Evolutionary conservation across 2,329 filamentous ascomycete species (phyloP), one percentile per base, ranked within the genome.

Genomic region (Claviceps spartinae): DNA sequence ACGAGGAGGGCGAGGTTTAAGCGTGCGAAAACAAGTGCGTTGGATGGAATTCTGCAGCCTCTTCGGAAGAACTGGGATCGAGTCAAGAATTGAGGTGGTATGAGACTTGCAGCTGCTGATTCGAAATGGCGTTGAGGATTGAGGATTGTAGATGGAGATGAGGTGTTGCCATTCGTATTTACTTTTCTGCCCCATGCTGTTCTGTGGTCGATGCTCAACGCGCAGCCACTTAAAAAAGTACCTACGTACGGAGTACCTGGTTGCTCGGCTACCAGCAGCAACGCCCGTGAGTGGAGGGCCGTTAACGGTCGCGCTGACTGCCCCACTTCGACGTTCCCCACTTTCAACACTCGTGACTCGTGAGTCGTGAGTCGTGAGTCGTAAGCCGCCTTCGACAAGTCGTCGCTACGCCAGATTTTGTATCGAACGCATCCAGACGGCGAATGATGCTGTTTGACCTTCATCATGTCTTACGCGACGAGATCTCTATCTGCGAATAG

Each of bases 401-500:
- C 9, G 26, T 24, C 3, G 18, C 44, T 42, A 38, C 49, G 34
- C 46, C 20, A 46, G 13, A 11, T 45, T 20, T 30, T n/a, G 18
- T 37, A 36, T 34, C n/a, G 24, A 11, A 30, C 20, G 44, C 22
- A 34, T 34, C 50, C 4, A 47, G 16, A 8, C 22, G 8, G 18
- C 26, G 38, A 43, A 20, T 24, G 8, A n/a, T 36, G 36, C 20
- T 36, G 40, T n/a, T 36, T 8, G 34, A 14, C 13, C 40, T 18
- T 37, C 26, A 64, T 43, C 38, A 82, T 81, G 78, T 78, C 77
- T 20, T 78, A 76, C 59, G 74, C 74, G 49, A 75, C 75, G 51
- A 71, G 77, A 56, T 72, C 76, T 2, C 67, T 86, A 18, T 77
- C 83, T 3, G 80, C 82, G 26, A 83, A 89, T 61, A 70, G 86